These are phyloP conservation scores for Starmerella asiatica DNA, from an alignment of 805 yeast species.

Conservation along the genomic window DNA sequence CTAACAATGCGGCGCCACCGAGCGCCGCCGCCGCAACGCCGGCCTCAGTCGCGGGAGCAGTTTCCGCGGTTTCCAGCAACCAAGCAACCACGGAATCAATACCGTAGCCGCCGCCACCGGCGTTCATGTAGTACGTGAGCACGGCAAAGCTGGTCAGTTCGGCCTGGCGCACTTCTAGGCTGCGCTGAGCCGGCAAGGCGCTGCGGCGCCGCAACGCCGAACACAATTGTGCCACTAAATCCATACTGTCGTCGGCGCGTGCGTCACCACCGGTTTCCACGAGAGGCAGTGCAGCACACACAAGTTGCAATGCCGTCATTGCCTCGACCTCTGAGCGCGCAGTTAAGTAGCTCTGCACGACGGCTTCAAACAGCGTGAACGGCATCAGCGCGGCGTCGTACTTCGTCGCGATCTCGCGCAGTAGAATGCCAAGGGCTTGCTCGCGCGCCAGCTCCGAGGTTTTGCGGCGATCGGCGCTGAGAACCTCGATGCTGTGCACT, in stretches of 20 bases:
- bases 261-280: conserved; percentile 20
- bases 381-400: conserved; percentile 25
- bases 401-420: conserved; percentile 22
- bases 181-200: not conserved
- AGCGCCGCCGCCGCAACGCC: conserved; percentile 22
- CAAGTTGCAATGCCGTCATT: conserved; percentile 23
- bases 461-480: conserved; percentile 23
- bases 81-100: conserved; percentile 21
- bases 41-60: conserved; percentile 14
- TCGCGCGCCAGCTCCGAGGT: conserved; percentile 26
- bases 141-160: conserved; percentile 22
- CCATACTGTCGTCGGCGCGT: conserved; percentile 16
- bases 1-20: conserved; percentile 23
- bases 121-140: conserved; percentile 23
- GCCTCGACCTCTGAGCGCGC: conserved; percentile 25
- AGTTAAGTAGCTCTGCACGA: conserved; percentile 20
- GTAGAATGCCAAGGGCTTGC: conserved; percentile 23
- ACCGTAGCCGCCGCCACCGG: conserved; percentile 28
- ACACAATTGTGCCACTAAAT: conserved; percentile 9
- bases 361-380: conserved; percentile 12
- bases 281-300: conserved; percentile 20
- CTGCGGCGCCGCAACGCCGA: conserved; percentile 12
- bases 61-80: conserved; percentile 23
- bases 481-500: conserved; percentile 21
- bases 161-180: conserved; percentile 17